Conservation (phyloP, 306 rosid species). For the Castanea sativa region DNA sequence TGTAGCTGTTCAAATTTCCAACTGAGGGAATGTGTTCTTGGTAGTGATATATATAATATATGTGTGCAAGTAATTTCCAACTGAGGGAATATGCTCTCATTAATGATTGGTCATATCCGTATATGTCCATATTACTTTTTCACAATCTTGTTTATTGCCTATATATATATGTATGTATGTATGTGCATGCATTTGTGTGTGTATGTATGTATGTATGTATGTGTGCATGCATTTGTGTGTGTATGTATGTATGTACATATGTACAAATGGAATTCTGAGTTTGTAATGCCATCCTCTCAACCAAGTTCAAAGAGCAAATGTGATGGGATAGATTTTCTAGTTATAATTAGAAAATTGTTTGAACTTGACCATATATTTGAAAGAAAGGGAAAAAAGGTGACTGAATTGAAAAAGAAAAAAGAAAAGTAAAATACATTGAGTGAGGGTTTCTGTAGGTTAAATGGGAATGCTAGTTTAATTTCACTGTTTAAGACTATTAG, state of each 20-base stretch:
- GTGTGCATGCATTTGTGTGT: too few relatives aligned
- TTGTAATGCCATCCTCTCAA: not conserved
- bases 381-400: not conserved
- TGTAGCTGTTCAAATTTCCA: slow-evolving; percentile 3
- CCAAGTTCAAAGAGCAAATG: not conserved
- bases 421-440: not conserved
- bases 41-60: too few relatives aligned
- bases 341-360: not conserved
- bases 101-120: not conserved
- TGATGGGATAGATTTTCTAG: not conserved
- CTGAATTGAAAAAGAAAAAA: not conserved
- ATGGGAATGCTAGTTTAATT: not conserved
- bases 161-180: not conserved
- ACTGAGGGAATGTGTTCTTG: not conserved
- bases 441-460: not conserved
- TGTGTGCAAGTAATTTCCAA: not conserved
- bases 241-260: too few relatives aligned
- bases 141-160: not conserved
- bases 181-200: too few relatives aligned
- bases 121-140: not conserved
- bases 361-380: not conserved
- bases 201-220: too few relatives aligned
- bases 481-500: not conserved
- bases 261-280: too few relatives aligned
- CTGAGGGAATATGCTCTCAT: not conserved